phyloP scores from a whole-genome alignment of 345 rosid genomes.

The Theobroma cacao region DNA sequence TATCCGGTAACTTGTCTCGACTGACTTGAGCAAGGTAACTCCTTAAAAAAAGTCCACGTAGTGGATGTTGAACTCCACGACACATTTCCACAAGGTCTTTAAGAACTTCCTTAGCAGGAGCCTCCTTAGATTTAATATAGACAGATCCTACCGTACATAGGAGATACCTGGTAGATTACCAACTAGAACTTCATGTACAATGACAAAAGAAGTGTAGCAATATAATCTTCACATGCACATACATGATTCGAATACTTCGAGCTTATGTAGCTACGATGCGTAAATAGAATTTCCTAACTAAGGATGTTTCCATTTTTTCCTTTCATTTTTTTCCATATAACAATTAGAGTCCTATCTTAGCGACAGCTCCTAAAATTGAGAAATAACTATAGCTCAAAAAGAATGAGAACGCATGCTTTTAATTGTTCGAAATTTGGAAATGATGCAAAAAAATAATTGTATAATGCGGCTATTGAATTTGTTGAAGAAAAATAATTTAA shows the following conservation, averaged over 20 bases:
- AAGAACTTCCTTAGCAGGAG: slow-evolving; percentile 78
- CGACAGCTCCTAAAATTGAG: background rate
- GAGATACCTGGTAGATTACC: slow-evolving; percentile 58
- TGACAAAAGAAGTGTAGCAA: background rate
- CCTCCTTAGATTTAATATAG: slow-evolving; percentile 83
- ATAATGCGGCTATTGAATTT: background rate
- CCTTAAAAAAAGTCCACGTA: slow-evolving; percentile 85
- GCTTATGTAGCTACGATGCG: background rate
- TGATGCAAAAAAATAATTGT: background rate
- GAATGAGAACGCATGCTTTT: background rate
- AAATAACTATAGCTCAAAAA: background rate
- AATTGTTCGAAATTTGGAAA: background rate
- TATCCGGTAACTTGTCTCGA: slow-evolving; percentile 80
- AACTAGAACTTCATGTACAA: slow-evolving; percentile 10
- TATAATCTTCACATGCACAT: background rate
- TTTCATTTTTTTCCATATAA: background rate
- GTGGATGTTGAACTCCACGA: slow-evolving; percentile 86
- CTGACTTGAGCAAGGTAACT: slow-evolving; percentile 92
- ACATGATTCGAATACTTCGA: background rate
- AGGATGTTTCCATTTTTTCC: background rate
- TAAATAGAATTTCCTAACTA: background rate
- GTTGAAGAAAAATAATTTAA: background rate
- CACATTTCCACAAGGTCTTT: slow-evolving; percentile 94
- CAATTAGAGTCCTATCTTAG: background rate
- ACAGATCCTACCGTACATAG: slow-evolving; percentile 91